Base-by-base conservation (phyloP, 805 yeast species). In the Saturnispora hagleri region DNA sequence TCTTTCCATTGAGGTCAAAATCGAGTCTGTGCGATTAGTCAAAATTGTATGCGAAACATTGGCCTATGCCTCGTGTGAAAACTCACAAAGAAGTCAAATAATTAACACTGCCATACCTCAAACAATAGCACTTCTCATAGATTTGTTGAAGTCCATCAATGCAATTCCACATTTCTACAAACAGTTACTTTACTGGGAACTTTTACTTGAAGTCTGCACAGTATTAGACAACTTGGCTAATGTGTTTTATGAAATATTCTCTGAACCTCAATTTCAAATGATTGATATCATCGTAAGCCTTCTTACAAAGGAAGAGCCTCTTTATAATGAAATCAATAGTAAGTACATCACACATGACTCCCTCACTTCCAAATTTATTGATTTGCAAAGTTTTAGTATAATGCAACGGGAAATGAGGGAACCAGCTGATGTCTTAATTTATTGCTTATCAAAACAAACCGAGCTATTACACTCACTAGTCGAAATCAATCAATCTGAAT, bases 21-120 rank as follows among this genome's bases (percentile, higher is more conserved):
- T 74, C 2, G 71, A 73, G 22, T 77, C 81, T 2, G 66, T 80
- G 5, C 70, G 72, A 33, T 64, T 86, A 28, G 76, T 84, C 58
- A 73, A 74, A 47, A 70, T 79, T 2, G 76, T 84, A 22, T 60
- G 82, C 36, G 65, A 69, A 20, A 82, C 79, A 48, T 70, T 85
- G 49, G 74, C 75, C 53, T 71, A 75, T 53, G 75, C 80, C 0
- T 81, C 75, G 51, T 73, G 77, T 0, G 67, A 66, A 55, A 18
- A 43, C 15, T 62, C 64, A 1, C 59, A 60, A 2, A 70, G 82
- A 52, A 65, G 64, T 35, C 55, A 57, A 5, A 65, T 72, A 41
- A 74, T 74, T 3, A 52, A 63, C n/a, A 54, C 57, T 12, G 57
- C 58, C 4, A 49, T 68, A 10, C 66, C 68, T 3, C 54, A 58